Conservation (phyloP, 1,284 basidiomycete genomes). For the Heterobasidion occidentale region DNA sequence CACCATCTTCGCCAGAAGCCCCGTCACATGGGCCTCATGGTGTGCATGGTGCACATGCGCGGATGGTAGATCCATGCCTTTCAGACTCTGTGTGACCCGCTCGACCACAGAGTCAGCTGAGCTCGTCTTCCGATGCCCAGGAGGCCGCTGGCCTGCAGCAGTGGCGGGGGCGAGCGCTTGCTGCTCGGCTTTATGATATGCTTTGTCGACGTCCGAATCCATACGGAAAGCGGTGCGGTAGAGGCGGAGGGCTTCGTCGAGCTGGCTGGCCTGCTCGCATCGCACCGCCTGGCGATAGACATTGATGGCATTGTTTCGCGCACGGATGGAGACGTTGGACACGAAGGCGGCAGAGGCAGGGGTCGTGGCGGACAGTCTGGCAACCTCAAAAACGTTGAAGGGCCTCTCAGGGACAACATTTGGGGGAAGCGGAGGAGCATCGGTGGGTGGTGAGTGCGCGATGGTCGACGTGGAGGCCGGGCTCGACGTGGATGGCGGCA, state of each 20-base stretch:
- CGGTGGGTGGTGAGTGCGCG: background rate
- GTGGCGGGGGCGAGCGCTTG: slow-evolving; percentile 15
- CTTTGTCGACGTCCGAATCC: slow-evolving; percentile 60
- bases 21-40: slow-evolving; percentile 19
- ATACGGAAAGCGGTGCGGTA: slow-evolving; percentile 77
- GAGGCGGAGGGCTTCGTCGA: slow-evolving; percentile 66
- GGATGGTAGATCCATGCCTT: background rate
- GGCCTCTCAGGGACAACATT: too few relatives aligned
- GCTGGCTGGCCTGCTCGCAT: slow-evolving; percentile 63
- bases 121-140: slow-evolving; percentile 7
- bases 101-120: background rate
- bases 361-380: background rate
- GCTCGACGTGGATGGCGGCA: background rate
- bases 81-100: slow-evolving; percentile 6
- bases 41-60: background rate
- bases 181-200: slow-evolving; percentile 50
- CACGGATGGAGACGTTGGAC: slow-evolving; percentile 20
- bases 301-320: slow-evolving; percentile 44
- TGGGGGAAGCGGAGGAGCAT: background rate
- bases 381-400: background rate
- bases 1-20: slow-evolving; percentile 40
- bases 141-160: background rate
- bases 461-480: background rate
- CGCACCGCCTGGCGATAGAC: slow-evolving; percentile 65
- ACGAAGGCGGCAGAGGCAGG: background rate